Conservation (phyloP, 495 filamentous ascomycete species). For the Penicillium goetzii region DNA sequence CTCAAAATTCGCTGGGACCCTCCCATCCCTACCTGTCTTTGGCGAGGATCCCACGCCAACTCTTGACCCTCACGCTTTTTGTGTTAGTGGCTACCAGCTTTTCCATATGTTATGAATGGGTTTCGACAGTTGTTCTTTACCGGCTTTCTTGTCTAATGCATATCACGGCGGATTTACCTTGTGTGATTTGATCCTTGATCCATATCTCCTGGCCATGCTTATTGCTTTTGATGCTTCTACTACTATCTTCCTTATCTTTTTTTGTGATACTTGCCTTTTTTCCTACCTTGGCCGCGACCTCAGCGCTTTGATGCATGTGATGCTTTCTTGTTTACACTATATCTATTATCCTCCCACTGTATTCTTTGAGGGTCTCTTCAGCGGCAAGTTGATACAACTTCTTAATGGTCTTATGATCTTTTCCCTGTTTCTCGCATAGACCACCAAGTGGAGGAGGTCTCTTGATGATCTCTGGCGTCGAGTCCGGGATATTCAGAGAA, state of each 20-base stretch:
- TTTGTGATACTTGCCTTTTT: slow-evolving; percentile 27
- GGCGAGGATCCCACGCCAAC: background rate
- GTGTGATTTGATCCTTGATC: slow-evolving; percentile 15
- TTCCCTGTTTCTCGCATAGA: slow-evolving; percentile 1
- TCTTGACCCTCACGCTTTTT: slow-evolving; percentile 1
- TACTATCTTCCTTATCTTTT: slow-evolving; percentile 10
- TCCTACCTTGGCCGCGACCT: slow-evolving; percentile 13
- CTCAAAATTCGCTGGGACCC: slow-evolving; percentile 17
- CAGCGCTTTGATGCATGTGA: slow-evolving; percentile 27
- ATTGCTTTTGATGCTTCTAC: slow-evolving; percentile 11
- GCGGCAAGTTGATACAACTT: slow-evolving; percentile 1
- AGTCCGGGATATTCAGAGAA: background rate
- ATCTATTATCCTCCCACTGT: background rate
- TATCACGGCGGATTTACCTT: slow-evolving; percentile 26
- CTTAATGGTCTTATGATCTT: slow-evolving; percentile 1
- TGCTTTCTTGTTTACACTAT: slow-evolving; percentile 12
- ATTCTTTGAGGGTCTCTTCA: slow-evolving; percentile 9
- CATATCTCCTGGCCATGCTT: slow-evolving; percentile 19
- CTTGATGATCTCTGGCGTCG: background rate
- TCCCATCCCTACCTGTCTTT: background rate
- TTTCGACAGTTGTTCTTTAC: background rate
- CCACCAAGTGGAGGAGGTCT: background rate
- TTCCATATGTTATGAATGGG: slow-evolving; percentile 20
- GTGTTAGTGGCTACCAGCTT: background rate
- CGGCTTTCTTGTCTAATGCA: slow-evolving; percentile 25